phyloP scores from a whole-genome alignment of 2,329 filamentous ascomycete species.

The Knoxdaviesia capensis region DNA sequence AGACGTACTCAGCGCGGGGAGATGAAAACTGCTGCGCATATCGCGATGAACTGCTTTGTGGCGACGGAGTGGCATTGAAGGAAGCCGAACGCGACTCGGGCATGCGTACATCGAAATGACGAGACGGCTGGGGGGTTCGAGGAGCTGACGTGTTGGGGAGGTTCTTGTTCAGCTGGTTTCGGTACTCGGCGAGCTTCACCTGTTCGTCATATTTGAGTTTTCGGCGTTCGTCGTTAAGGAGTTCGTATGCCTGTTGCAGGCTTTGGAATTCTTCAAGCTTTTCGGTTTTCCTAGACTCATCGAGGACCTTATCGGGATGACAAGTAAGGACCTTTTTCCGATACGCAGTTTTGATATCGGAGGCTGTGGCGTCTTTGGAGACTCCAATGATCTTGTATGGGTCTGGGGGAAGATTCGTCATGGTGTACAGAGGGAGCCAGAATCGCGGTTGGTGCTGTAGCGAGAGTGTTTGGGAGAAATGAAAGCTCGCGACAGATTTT shows the following conservation, averaged over 20 bases:
- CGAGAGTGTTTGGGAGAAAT: not conserved
- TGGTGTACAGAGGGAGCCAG: conserved; percentile 6
- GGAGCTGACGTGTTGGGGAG: conserved; percentile 22
- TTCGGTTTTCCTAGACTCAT: conserved; percentile 52
- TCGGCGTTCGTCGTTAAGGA: conserved; percentile 59
- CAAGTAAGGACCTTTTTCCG: conserved; percentile 74
- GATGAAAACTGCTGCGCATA: conserved; percentile 15
- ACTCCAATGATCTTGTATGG: conserved; percentile 66
- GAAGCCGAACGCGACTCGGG: conserved; percentile 25
- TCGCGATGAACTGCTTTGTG: conserved; percentile 13
- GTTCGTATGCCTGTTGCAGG: conserved; percentile 83
- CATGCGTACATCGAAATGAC: conserved; percentile 26
- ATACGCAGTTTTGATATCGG: conserved; percentile 60
- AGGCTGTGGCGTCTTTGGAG: conserved; percentile 44
- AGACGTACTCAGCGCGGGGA: conserved; percentile 26
- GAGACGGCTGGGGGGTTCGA: conserved; percentile 16
- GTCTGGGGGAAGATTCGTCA: conserved; percentile 40
- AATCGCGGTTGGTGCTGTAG: not conserved
- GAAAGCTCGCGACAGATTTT: too few species aligned
- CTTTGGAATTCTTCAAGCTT: conserved; percentile 81
- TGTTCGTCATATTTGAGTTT: conserved; percentile 62
- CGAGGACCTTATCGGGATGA: conserved; percentile 79
- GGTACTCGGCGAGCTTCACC: conserved; percentile 44
- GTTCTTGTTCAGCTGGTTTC: conserved; percentile 26
- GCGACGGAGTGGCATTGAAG: conserved; percentile 15